A percentile compares a stretch with the other conserved stretches of the same genome.
These are phyloP conservation scores for Mycotypha africana DNA, from an alignment of 371 early-diverging fungal genomes.

Conservation along the genomic window DNA sequence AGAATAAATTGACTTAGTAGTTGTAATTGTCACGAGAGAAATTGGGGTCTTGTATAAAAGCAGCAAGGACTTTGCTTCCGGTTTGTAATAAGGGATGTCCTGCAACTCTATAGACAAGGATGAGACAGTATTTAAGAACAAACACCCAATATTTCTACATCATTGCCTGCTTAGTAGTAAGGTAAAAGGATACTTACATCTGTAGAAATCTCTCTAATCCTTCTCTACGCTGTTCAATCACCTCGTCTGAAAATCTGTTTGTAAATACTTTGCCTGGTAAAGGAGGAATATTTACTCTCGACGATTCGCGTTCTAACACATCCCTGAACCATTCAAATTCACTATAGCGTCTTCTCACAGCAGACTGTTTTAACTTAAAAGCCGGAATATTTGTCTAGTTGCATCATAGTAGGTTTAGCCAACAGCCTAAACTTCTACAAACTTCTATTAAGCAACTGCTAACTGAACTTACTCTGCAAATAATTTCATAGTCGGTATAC, in stretches of 20 bases:
- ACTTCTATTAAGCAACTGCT: too few relatives aligned
- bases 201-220: conserved; percentile 94
- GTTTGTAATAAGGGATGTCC: conserved; percentile 97
- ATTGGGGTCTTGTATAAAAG: conserved; percentile 92
- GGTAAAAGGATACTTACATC: conserved; percentile 84
- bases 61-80: conserved; percentile 90
- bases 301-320: conserved; percentile 85
- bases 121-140: too few relatives aligned
- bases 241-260: conserved; percentile 91
- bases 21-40: conserved; percentile 74
- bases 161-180: too few relatives aligned
- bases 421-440: too few relatives aligned
- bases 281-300: conserved; percentile 91
- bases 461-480: conserved; percentile 69
- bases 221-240: conserved; percentile 87
- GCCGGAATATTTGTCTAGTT: conserved; percentile 96
- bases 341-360: conserved; percentile 91
- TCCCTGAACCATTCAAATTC: conserved; percentile 98
- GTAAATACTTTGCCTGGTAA: conserved; percentile 97
- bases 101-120: conserved; percentile 70
- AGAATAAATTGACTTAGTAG: conserved; percentile 31
- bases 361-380: conserved; percentile 83
- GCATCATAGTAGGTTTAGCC: too few relatives aligned
- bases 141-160: too few relatives aligned
- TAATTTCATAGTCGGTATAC: conserved; percentile 95